A percentile compares a stretch with the other conserved stretches of the same genome.
phyloP scores from a whole-genome alignment of 208 protist genomes.

The Leishmania major region DNA sequence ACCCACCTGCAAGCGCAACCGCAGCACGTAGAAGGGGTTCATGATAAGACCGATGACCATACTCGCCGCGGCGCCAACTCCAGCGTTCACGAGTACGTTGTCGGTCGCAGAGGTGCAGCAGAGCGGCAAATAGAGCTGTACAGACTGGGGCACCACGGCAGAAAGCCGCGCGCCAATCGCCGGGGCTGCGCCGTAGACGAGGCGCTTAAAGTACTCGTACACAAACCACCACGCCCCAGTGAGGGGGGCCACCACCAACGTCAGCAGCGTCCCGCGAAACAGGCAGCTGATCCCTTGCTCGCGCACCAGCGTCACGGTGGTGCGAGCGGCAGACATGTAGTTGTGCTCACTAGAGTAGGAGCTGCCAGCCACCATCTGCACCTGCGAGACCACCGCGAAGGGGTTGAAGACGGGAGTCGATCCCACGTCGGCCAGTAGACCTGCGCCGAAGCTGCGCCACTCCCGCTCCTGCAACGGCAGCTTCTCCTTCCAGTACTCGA shows the following conservation, averaged over 20 bases:
- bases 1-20: constrained; percentile 66
- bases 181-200: constrained; percentile 46
- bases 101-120: constrained; percentile 67
- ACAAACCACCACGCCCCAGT: constrained; percentile 85
- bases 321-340: constrained; percentile 73
- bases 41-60: constrained; percentile 65
- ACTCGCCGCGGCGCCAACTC: constrained; percentile 62
- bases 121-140: constrained; percentile 36
- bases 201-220: constrained; percentile 77
- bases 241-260: constrained; percentile 67
- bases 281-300: constrained; percentile 65
- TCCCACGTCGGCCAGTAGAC: constrained; percentile 64
- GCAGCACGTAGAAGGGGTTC: constrained; percentile 86
- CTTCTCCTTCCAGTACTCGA: constrained; percentile 83
- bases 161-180: constrained; percentile 24
- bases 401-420: constrained; percentile 84
- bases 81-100: constrained; percentile 74
- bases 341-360: constrained; percentile 60
- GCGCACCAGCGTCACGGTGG: constrained; percentile 52
- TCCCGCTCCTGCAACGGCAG: constrained; percentile 57
- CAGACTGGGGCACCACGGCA: constrained; percentile 20
- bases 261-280: constrained; percentile 76
- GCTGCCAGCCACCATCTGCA: constrained; percentile 84
- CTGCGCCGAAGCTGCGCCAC: constrained; percentile 75
- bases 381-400: constrained; percentile 81